These are phyloP conservation scores for Pyrenophora seminiperda DNA, from an alignment of 2,329 filamentous ascomycete genomes.

Conservation along the genomic window DNA sequence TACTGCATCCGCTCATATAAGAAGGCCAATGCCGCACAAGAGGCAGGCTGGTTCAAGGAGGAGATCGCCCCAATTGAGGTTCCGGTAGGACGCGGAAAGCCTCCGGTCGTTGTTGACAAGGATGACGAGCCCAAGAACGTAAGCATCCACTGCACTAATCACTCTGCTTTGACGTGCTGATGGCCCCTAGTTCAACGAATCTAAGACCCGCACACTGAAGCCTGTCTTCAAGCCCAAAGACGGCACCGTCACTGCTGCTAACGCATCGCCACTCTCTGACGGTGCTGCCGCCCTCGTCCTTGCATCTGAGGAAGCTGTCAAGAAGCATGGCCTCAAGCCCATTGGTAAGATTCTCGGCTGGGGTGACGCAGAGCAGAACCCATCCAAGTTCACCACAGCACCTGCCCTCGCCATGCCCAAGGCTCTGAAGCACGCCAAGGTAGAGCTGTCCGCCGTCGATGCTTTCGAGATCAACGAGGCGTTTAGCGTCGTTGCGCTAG, in stretches of 20 bases:
- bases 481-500: constrained; percentile 93
- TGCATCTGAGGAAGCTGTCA: constrained; percentile 90
- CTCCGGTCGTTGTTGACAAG: constrained; percentile 74
- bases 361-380: constrained; percentile 90
- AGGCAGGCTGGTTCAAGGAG: constrained; percentile 76
- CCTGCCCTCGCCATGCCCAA: constrained; percentile 95
- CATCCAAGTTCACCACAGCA: constrained; percentile 93
- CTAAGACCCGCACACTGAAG: constrained; percentile 61
- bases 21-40: constrained; percentile 85
- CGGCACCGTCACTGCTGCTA: constrained; percentile 93
- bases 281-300: constrained; percentile 91
- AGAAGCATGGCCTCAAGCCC: constrained; percentile 88
- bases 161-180: constrained; percentile 19
- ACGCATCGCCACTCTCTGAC: constrained; percentile 95
- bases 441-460: constrained; percentile 78
- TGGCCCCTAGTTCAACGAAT: constrained; percentile 55
- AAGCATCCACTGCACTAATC: constrained; percentile 36
- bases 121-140: constrained; percentile 97
- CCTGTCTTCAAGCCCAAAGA: constrained; percentile 80
- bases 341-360: constrained; percentile 96
- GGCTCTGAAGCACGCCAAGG: constrained; percentile 90
- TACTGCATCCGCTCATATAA: constrained; percentile 96
- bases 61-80: constrained; percentile 93
- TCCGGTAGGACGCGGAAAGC: constrained; percentile 87
- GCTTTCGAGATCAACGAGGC: constrained; percentile 99